These are phyloP conservation scores for Wickerhamiella hasegawae DNA, from an alignment of 805 yeast species.

Conservation along the genomic window DNA sequence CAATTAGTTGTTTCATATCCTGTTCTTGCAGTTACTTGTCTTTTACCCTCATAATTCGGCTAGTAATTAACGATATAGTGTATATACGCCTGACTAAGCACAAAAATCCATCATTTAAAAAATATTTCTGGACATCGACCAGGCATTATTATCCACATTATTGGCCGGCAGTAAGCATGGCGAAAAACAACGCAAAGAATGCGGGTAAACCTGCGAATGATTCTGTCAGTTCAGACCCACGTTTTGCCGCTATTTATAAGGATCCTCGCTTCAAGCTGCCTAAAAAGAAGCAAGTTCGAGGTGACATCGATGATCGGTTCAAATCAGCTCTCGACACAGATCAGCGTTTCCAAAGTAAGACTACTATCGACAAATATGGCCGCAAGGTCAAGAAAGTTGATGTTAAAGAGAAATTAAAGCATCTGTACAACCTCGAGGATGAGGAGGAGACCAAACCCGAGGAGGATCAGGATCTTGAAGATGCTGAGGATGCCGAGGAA, in stretches of 20 bases:
- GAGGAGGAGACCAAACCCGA: constrained; percentile 9
- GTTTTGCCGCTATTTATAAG: constrained; percentile 62
- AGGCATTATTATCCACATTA: no score
- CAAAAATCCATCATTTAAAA: no score
- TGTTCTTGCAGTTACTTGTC: no score
- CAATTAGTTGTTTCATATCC: no score
- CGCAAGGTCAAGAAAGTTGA: constrained; percentile 41
- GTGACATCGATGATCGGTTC: constrained; percentile 76
- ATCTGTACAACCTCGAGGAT: constrained; percentile 42
- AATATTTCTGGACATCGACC: no score
- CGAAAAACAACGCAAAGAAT: neutral
- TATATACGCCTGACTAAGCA: no score
- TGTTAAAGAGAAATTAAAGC: constrained; percentile 38
- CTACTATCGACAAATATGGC: constrained; percentile 77
- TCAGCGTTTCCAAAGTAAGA: constrained; percentile 38
- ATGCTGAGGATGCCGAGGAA: constrained; percentile 4
- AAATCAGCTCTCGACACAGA: constrained; percentile 44
- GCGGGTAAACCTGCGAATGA: neutral
- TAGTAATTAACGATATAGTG: no score
- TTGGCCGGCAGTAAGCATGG: no score
- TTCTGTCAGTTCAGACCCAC: constrained; percentile 34
- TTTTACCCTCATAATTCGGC: no score
- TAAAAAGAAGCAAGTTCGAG: constrained; percentile 48
- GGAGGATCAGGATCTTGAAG: neutral
- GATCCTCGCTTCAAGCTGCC: constrained; percentile 84